Evolutionary conservation across 192 early-diverging fungal genomes (phyloP).

Genomic region (Coemansia sp.): DNA sequence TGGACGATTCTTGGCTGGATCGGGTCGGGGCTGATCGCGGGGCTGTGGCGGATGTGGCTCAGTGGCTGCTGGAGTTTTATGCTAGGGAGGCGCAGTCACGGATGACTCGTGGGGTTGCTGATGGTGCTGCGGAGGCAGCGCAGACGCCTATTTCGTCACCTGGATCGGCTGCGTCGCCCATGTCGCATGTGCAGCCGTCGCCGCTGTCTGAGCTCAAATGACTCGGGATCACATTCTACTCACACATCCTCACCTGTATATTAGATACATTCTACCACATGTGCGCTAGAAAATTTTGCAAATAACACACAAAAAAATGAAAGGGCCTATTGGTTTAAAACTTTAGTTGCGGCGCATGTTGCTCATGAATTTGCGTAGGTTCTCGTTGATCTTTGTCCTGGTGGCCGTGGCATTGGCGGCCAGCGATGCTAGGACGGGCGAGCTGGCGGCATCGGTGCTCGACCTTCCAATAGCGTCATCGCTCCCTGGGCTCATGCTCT

Average conservation of each 20-base stretch:
- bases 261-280: background rate
- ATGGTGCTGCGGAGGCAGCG: slow-evolving; percentile 6
- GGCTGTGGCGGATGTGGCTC: slow-evolving; percentile 21
- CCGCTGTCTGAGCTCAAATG: slow-evolving; percentile 19
- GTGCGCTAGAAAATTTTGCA: background rate
- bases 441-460: slow-evolving; percentile 11
- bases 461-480: background rate
- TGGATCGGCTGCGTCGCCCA: slow-evolving; percentile 13
- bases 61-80: slow-evolving; percentile 50
- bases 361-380: slow-evolving; percentile 53
- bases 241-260: background rate
- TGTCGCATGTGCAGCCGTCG: slow-evolving; percentile 17
- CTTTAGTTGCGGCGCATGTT: slow-evolving; percentile 40
- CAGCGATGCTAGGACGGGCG: slow-evolving; percentile 33
- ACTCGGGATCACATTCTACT: slow-evolving; percentile 2
- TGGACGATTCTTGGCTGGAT: slow-evolving; percentile 29
- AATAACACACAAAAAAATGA: background rate
- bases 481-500: background rate
- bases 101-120: slow-evolving; percentile 3
- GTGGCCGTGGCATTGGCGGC: slow-evolving; percentile 49
- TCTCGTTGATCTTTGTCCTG: slow-evolving; percentile 47
- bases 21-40: slow-evolving; percentile 10
- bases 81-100: slow-evolving; percentile 38
- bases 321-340: too few relatives aligned
- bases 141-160: slow-evolving; percentile 39